phyloP scores from a whole-genome alignment of 2,329 filamentous ascomycete species.

The Penicillium sp. region DNA sequence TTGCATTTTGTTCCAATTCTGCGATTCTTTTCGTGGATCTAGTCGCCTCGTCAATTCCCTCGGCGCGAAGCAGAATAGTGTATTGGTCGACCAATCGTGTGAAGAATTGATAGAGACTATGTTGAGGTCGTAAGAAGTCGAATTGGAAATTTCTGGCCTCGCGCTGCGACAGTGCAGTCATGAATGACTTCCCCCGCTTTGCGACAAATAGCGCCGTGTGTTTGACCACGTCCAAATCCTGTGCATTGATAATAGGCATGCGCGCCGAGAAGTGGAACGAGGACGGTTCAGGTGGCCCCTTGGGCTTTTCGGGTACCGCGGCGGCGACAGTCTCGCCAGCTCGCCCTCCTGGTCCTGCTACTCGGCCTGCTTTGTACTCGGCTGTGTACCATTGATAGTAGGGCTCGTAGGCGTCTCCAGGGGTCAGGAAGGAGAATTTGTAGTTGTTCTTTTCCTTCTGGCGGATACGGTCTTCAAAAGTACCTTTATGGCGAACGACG shows the following conservation, averaged over 20 bases:
- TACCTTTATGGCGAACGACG: slow-evolving; percentile 64
- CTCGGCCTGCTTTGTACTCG: slow-evolving; percentile 57
- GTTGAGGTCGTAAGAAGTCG: slow-evolving; percentile 90
- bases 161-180: slow-evolving; percentile 83
- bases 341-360: slow-evolving; percentile 57
- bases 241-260: slow-evolving; percentile 95
- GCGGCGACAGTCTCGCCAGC: slow-evolving; percentile 59
- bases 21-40: slow-evolving; percentile 69
- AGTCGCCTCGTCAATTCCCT: slow-evolving; percentile 67
- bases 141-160: slow-evolving; percentile 92
- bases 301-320: slow-evolving; percentile 62
- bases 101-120: slow-evolving; percentile 96
- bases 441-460: slow-evolving; percentile 79
- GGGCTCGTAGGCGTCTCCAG: slow-evolving; percentile 76
- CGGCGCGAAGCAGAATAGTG: slow-evolving; percentile 68
- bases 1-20: slow-evolving; percentile 70
- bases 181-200: slow-evolving; percentile 86
- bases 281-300: slow-evolving; percentile 79
- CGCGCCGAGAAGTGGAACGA: slow-evolving; percentile 92
- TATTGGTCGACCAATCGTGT: slow-evolving; percentile 92
- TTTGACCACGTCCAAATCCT: slow-evolving; percentile 72
- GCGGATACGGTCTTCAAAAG: slow-evolving; percentile 80
- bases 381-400: slow-evolving; percentile 73
- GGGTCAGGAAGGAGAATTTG: slow-evolving; percentile 86
- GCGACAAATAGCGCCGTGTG: slow-evolving; percentile 89